These are phyloP conservation scores for Zygosaccharomyces sapae DNA, from an alignment of 1,139 yeast genomes.

Conservation along the genomic window DNA sequence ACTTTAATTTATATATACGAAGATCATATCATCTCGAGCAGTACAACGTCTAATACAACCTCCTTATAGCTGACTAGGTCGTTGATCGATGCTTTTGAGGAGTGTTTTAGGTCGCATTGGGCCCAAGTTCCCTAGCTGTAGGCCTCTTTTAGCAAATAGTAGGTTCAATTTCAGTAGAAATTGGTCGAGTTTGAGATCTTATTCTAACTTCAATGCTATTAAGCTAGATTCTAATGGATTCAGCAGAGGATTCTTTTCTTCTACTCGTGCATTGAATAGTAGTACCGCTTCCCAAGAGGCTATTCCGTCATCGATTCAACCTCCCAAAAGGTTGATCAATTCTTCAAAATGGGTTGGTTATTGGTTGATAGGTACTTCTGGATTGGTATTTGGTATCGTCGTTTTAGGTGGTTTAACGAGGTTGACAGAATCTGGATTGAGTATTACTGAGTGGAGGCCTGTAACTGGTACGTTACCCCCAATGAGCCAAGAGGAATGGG, in stretches of 20 bases:
- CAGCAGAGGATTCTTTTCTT: conserved; percentile 12
- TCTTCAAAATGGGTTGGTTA: conserved; percentile 61
- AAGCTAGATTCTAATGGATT: not conserved
- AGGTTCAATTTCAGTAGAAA: not conserved
- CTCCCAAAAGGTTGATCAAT: conserved; percentile 30
- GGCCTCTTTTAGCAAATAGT: not conserved
- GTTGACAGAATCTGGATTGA: conserved; percentile 89
- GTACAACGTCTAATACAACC: not conserved
- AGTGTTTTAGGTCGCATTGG: conserved; percentile 11
- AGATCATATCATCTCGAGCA: not conserved
- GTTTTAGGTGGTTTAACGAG: conserved; percentile 93
- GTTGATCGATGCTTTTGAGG: conserved; percentile 8
- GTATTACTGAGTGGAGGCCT: conserved; percentile 98
- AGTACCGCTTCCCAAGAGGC: conserved; percentile 6
- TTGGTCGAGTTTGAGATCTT: conserved; percentile 1
- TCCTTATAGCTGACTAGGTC: not conserved
- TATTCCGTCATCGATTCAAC: conserved; percentile 4
- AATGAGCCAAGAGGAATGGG: conserved; percentile 74
- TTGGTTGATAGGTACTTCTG: conserved; percentile 88
- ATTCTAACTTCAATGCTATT: not conserved
- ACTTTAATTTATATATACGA: not conserved
- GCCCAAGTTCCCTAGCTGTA: conserved; percentile 5
- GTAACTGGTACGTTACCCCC: conserved; percentile 96
- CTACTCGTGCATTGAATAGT: conserved; percentile 12
- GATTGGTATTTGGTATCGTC: conserved; percentile 89